Percentiles rank a stretch among this genome's conserved stretches.
Evolutionary conservation across 2,329 filamentous ascomycete species (phyloP).

Genomic region (Stagonosporopsis vannaccii): DNA sequence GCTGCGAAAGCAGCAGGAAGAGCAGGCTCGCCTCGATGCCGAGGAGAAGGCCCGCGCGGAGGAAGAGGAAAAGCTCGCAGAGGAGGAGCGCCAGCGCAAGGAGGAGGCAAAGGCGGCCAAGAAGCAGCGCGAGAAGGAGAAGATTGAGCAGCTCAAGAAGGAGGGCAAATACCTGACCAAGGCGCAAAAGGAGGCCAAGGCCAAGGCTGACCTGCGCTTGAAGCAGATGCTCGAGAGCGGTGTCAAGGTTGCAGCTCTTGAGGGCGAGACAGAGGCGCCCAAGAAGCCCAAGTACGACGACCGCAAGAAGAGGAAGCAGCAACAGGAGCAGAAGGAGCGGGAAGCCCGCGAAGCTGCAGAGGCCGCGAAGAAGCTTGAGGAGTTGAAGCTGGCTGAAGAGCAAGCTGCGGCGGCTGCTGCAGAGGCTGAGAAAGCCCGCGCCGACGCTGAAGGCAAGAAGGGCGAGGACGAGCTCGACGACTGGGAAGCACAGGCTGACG

Average conservation of each 20-base stretch:
- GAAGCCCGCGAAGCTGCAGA: conserved; percentile 60
- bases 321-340: conserved; percentile 59
- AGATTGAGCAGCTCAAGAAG: conserved; percentile 85
- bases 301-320: conserved; percentile 77
- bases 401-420: conserved; percentile 83
- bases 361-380: conserved; percentile 62
- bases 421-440: conserved; percentile 68
- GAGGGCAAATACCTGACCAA: conserved; percentile 88
- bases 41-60: conserved; percentile 72
- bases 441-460: conserved; percentile 67
- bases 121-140: conserved; percentile 88
- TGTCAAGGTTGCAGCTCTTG: conserved; percentile 65
- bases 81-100: conserved; percentile 72
- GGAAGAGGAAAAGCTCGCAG: conserved; percentile 69
- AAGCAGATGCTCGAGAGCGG: conserved; percentile 85
- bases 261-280: conserved; percentile 73
- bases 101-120: conserved; percentile 78
- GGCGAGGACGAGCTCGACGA: conserved; percentile 75
- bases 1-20: conserved; percentile 70
- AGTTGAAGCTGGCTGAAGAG: conserved; percentile 60
- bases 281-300: conserved; percentile 79
- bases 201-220: conserved; percentile 77
- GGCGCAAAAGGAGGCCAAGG: conserved; percentile 83
- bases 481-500: conserved; percentile 84
- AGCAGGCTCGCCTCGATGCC: conserved; percentile 63